Percentiles rank a stretch among this genome's conserved stretches.
Evolutionary conservation across 2,329 filamentous ascomycete species (phyloP).

Genomic region (Cercospora janseana): DNA sequence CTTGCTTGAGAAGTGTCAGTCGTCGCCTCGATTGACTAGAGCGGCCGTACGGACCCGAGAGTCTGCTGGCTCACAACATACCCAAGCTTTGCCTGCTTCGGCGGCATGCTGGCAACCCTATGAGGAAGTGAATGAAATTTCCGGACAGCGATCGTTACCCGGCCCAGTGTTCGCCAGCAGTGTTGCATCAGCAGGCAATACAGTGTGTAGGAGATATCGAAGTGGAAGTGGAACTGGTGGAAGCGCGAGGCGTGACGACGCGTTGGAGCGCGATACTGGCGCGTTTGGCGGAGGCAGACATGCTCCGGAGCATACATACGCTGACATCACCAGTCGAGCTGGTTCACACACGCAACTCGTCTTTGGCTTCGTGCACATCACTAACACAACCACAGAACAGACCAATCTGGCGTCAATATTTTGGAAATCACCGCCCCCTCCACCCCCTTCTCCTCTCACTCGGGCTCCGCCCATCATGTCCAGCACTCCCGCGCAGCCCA

Average conservation of each 20-base stretch:
- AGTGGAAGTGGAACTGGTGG: constrained; percentile 2
- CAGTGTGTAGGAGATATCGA: constrained; percentile 10
- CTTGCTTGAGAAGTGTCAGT: constrained; percentile 58
- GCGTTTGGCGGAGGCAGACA: too few species aligned
- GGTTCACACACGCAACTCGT: neutral
- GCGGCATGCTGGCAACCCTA: constrained; percentile 41
- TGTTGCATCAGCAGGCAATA: constrained; percentile 19
- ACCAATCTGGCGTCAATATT: constrained; percentile 32
- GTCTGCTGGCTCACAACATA: constrained; percentile 78
- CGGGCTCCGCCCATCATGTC: constrained; percentile 39
- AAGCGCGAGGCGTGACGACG: constrained; percentile 9
- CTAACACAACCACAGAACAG: neutral
- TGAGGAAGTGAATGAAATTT: neutral
- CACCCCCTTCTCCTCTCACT: constrained; percentile 13
- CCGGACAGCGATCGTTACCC: constrained; percentile 12
- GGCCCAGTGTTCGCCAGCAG: constrained; percentile 12
- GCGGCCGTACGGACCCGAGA: constrained; percentile 58
- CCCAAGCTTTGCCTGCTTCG: constrained; percentile 80
- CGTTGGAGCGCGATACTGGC: constrained; percentile 1
- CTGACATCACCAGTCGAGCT: constrained; percentile 12
- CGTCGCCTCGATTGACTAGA: neutral
- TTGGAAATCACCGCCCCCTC: constrained; percentile 29
- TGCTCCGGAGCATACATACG: neutral
- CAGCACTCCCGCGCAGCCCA: constrained; percentile 41
- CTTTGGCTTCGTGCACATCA: neutral